Percentiles rank a stretch among this genome's conserved stretches.
These are phyloP conservation scores for Cercophora sp. DNA, from an alignment of 495 filamentous ascomycete species.

Conservation along the genomic window DNA sequence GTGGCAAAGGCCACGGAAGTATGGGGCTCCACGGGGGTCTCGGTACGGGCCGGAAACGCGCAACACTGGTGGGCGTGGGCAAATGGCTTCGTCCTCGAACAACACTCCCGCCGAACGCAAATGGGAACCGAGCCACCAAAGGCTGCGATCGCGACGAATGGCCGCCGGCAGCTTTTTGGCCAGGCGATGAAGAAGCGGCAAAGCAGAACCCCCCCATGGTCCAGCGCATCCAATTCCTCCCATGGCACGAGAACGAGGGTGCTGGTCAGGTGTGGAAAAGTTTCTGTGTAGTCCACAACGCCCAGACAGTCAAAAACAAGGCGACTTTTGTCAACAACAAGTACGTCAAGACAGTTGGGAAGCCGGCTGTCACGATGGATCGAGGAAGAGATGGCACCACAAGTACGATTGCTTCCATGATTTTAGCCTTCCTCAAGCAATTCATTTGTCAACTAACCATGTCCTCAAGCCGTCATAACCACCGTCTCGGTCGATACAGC, in stretches of 20 bases:
- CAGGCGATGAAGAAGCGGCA: background rate
- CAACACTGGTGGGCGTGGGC: constrained; percentile 1
- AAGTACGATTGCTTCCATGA: too few species aligned
- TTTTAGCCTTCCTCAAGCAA: too few species aligned
- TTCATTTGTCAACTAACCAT: too few species aligned
- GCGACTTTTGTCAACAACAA: too few species aligned
- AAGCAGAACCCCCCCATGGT: background rate
- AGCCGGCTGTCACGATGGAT: too few species aligned
- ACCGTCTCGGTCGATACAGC: background rate
- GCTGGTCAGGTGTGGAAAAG: background rate
- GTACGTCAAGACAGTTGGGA: too few species aligned
- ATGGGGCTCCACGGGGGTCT: background rate
- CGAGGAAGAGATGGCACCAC: too few species aligned
- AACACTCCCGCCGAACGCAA: background rate
- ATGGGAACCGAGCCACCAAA: too few species aligned
- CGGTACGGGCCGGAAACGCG: background rate
- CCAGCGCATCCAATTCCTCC: background rate
- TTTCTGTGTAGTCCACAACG: background rate
- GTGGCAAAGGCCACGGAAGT: background rate
- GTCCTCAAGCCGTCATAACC: background rate
- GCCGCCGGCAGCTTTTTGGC: background rate
- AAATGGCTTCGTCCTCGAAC: background rate
- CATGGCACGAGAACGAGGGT: background rate
- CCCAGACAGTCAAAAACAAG: background rate
- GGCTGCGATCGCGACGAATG: constrained; percentile 3